Base-by-base conservation (phyloP, 2,329 filamentous ascomycete genomes). In the Stenocarpella maydis region DNA sequence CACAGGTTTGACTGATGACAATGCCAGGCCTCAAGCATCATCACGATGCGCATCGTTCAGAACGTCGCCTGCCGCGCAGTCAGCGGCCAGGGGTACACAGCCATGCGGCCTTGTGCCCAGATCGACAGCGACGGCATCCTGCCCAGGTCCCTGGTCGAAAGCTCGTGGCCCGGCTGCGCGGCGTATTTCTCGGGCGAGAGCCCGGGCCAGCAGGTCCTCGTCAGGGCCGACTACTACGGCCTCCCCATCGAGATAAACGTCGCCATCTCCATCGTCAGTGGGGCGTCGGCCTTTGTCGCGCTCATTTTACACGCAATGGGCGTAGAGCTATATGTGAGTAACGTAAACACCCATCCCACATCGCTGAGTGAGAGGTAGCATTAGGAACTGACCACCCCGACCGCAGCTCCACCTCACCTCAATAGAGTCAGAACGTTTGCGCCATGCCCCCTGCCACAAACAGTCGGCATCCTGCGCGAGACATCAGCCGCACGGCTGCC, bases 371-470 rank as follows among this genome's bases (percentile, higher is more conserved):
- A 31, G 45, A 21, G 19, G n/a, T 12, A 3, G 31, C 4, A 45
- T 5, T 19, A 14, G 3, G 12, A 49, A 17, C 69, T 70, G 31
- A 70, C 24, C 9, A 14, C 24, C 1, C 14, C 15, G 6, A 37
- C 9, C 6, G 5, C 82, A 89, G 78, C 76, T 89, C 26, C 78
- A 75, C 3, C 75, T 88, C 24, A 90, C 88, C 0, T 86, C 87
- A 0, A 80, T 76, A 15, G 88, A 90, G 73, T 78, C 79, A 1
- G 80, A 88, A 53, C 79, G 88, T 7, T 76, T 90, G 55, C 81
- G 87, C 14, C 79, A 82, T n/a, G 80, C 90, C 1, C 87, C 84
- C 7, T 88, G 87, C 72, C 82, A 87, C 74, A 80, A 83, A 52
- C 87, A 90, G 73, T 71, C 88, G 8, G 85, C 86, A 71, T 82